Evolutionary conservation across 371 early-diverging fungal genomes (phyloP).

Genomic region (Mycotypha africana): DNA sequence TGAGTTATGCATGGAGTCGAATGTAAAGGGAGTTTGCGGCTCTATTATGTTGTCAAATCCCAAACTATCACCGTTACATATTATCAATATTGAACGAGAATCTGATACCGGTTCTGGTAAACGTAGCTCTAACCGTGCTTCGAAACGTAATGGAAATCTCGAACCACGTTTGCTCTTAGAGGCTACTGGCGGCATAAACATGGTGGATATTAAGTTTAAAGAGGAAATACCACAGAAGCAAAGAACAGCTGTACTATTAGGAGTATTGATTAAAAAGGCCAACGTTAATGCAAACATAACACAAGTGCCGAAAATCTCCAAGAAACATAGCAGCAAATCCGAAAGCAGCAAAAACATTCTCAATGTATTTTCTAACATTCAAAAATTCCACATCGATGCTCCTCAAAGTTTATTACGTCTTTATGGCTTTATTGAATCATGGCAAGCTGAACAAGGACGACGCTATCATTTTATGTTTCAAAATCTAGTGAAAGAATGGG

Average conservation of each 20-base stretch:
- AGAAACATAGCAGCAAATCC: slow-evolving; percentile 16
- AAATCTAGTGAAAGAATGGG: slow-evolving; percentile 66
- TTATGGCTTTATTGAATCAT: slow-evolving; percentile 75
- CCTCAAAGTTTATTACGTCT: slow-evolving; percentile 75
- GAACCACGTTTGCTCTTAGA: slow-evolving; percentile 38
- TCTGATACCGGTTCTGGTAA: slow-evolving; percentile 44
- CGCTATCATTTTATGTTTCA: slow-evolving; percentile 72
- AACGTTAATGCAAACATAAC: slow-evolving; percentile 39
- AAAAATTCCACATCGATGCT: slow-evolving; percentile 49
- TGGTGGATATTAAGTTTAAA: slow-evolving; percentile 27
- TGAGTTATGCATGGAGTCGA: slow-evolving; percentile 33
- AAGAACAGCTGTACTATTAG: slow-evolving; percentile 18
- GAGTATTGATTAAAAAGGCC: slow-evolving; percentile 27
- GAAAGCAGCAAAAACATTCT: slow-evolving; percentile 33
- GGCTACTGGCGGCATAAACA: slow-evolving; percentile 36
- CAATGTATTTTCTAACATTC: slow-evolving; percentile 53
- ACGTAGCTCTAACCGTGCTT: slow-evolving; percentile 33
- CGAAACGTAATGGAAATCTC: slow-evolving; percentile 8
- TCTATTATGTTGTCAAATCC: slow-evolving; percentile 47
- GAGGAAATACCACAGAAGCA: slow-evolving; percentile 15
- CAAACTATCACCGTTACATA: slow-evolving; percentile 23
- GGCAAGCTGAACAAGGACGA: slow-evolving; percentile 73
- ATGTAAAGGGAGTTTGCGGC: slow-evolving; percentile 29
- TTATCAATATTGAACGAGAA: slow-evolving; percentile 25
- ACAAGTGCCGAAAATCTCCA: slow-evolving; percentile 19